Evolutionary conservation across 2,329 filamentous ascomycete species (phyloP).

Genomic region (Plectosphaerella plurivora): DNA sequence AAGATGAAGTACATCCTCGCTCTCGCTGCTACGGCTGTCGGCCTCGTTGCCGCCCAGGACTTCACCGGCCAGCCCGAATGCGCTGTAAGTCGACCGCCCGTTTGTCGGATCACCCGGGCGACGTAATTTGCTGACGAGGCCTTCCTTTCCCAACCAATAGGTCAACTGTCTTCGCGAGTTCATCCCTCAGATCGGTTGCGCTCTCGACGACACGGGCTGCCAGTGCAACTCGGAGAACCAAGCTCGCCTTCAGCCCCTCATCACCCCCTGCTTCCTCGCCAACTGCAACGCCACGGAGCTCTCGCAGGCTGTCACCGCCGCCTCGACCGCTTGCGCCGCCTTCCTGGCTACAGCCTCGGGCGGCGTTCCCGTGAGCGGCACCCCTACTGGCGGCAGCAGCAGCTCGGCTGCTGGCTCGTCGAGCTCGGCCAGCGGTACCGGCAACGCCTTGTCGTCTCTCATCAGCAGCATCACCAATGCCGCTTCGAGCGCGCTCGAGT

Average conservation of each 20-base stretch:
- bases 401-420: neutral
- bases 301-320: slow-evolving; percentile 24
- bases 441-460: neutral
- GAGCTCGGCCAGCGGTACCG: neutral
- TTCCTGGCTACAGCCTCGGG: slow-evolving; percentile 13
- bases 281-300: slow-evolving; percentile 28
- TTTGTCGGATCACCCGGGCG: neutral
- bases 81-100: slow-evolving; percentile 28
- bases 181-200: slow-evolving; percentile 30
- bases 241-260: slow-evolving; percentile 20
- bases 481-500: neutral
- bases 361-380: neutral
- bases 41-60: slow-evolving; percentile 33
- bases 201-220: slow-evolving; percentile 29
- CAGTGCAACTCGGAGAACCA: slow-evolving; percentile 30
- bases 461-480: slow-evolving; percentile 2
- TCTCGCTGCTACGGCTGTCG: slow-evolving; percentile 21
- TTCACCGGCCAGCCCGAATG: slow-evolving; percentile 29
- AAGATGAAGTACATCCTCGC: slow-evolving; percentile 36
- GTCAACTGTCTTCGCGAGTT: slow-evolving; percentile 27
- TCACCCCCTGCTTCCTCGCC: slow-evolving; percentile 24
- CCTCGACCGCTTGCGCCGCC: slow-evolving; percentile 16
- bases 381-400: slow-evolving; percentile 1
- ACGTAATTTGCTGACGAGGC: neutral
- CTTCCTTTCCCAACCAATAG: slow-evolving; percentile 7